phyloP scores from a whole-genome alignment of 108 stramenopile genomes.

The Epithemia pelagica region DNA sequence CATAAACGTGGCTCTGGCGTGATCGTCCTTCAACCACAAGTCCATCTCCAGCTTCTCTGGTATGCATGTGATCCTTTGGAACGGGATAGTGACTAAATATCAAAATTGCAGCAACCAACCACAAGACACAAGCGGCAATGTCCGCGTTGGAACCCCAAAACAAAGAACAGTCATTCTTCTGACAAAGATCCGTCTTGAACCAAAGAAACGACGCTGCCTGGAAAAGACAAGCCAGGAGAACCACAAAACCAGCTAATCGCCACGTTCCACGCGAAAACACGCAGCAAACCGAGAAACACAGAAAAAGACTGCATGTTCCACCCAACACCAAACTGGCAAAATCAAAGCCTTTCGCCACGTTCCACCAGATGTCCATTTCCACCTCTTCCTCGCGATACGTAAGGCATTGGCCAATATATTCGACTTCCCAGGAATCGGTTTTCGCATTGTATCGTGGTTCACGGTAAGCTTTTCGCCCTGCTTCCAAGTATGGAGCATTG shows the following conservation, averaged over 20 bases:
- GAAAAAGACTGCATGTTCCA: conserved; percentile 54
- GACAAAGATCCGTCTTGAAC: conserved; percentile 55
- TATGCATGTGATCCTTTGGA: conserved; percentile 13
- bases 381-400: conserved; percentile 39
- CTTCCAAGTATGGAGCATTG: conserved; percentile 47
- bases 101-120: conserved; percentile 32
- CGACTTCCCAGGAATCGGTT: conserved; percentile 23
- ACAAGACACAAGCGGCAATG: conserved; percentile 38
- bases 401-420: conserved; percentile 23
- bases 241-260: conserved; percentile 58
- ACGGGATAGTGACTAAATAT: conserved; percentile 46
- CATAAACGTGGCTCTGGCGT: no score
- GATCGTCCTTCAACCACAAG: neutral
- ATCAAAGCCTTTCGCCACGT: conserved; percentile 32
- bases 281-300: conserved; percentile 57
- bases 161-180: conserved; percentile 40
- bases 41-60: neutral
- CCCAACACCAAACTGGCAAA: conserved; percentile 59
- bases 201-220: conserved; percentile 47
- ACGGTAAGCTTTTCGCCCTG: conserved; percentile 55
- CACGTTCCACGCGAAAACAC: conserved; percentile 50
- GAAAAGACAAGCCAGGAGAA: conserved; percentile 41
- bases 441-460: conserved; percentile 24
- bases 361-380: conserved; percentile 43
- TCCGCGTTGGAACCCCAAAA: conserved; percentile 50